Base-by-base conservation (phyloP, 495 filamentous ascomycete species). In the Hypoxylon perforatum region DNA sequence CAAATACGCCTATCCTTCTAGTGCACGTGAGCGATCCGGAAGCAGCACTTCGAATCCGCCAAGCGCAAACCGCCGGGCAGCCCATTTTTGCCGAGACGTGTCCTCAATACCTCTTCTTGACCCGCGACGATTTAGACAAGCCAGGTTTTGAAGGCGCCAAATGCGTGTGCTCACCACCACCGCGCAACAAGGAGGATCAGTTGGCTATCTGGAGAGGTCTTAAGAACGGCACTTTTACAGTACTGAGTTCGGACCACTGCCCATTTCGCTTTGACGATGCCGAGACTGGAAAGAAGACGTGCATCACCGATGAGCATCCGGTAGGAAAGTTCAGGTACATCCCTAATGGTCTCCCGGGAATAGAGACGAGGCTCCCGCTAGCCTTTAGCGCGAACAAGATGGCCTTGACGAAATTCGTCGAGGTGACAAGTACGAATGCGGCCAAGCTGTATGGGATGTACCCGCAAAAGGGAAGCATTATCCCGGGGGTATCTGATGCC, bases 61-160 rank as follows among this genome's bases (percentile, higher is more conserved):
- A 75, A 9, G 87, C 87, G 3, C 86, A 90, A 63, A 85, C 81
- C 1, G 66, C 73, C 38, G 77, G 83, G 0, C 77, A 87, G 19
- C 86, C 86, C 0, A 77, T 90, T 4, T 83, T 87, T 67, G 87
- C 84, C 12, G 87, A 90, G 73, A 90, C 86, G 9, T 89, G 86
- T 67, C 87, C 87, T 6, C 86, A 90, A 56, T 90, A 90, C 65
- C 76, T 89, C n/a, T 86, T 86, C 63, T 77, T 90, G 2, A 85
- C 82, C 4, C 77, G 82, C 5, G 81, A 84, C 39, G 77, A 78
- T 56, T 72, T 87, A 19, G 77, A 81, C 51, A 73, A 75, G 18
- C 79, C 80, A 4, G 82, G 78, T 2, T 87, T 87, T 69, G 76
- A 81, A 36, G 86, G 82, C n/a, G 81, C 82, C 1, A 84, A 84